These are phyloP conservation scores for Thielaviopsis ethacetica DNA, from an alignment of 2,329 filamentous ascomycete species.

Conservation along the genomic window DNA sequence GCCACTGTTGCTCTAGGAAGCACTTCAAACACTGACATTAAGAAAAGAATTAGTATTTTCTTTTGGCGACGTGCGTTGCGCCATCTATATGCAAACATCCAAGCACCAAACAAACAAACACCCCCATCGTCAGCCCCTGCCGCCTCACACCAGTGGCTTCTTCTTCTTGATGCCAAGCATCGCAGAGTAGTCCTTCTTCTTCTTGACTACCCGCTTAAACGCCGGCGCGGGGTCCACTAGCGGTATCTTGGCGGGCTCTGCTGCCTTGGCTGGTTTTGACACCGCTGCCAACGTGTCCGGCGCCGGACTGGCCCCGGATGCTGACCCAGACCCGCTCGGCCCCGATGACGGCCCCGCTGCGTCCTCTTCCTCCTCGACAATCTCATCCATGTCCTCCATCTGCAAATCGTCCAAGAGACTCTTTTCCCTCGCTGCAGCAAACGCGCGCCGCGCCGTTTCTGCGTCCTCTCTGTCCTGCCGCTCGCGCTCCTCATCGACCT, in stretches of 20 bases:
- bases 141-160: conserved; percentile 34
- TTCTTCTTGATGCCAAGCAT: conserved; percentile 82
- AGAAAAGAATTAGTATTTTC: too few relatives aligned
- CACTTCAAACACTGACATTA: too few relatives aligned
- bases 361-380: conserved; percentile 6
- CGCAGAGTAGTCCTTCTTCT: conserved; percentile 68
- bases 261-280: not conserved
- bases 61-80: too few relatives aligned
- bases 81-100: not conserved
- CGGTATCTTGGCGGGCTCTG: conserved; percentile 7
- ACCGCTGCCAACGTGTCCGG: not conserved
- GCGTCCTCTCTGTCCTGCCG: conserved; percentile 66
- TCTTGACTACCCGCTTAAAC: conserved; percentile 67
- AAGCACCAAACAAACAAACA: not conserved
- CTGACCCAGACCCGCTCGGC: conserved; percentile 3
- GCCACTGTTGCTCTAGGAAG: too few relatives aligned
- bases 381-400: conserved; percentile 17
- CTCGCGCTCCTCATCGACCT: conserved; percentile 42
- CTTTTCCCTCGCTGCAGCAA: conserved; percentile 44
- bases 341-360: not conserved
- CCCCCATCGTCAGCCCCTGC: not conserved
- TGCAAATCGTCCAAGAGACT: conserved; percentile 35
- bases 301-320: not conserved
- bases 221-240: conserved; percentile 11
- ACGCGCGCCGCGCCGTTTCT: conserved; percentile 64